Evolutionary conservation across 192 early-diverging fungal genomes (phyloP).

Genomic region (Hyaloraphidium curvatum): DNA sequence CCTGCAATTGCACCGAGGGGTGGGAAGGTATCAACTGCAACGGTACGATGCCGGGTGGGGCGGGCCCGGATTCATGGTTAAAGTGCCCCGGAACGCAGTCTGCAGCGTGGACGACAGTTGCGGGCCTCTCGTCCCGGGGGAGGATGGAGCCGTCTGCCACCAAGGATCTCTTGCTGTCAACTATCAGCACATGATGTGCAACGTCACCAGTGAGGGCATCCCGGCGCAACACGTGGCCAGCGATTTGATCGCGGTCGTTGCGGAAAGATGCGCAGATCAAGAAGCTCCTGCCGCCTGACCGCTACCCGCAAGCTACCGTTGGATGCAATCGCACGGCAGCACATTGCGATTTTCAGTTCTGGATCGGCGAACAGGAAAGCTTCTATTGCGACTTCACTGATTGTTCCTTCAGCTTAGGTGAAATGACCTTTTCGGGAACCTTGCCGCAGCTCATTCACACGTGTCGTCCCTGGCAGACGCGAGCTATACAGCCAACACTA

Average conservation of each 20-base stretch:
- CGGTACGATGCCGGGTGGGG: constrained; percentile 15
- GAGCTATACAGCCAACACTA: constrained; percentile 28
- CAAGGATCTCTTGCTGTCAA: constrained; percentile 12
- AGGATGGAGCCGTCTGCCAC: constrained; percentile 13
- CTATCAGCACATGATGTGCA: constrained; percentile 16
- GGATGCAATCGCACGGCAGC: constrained; percentile 32
- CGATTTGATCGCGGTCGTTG: background rate
- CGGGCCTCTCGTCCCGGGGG: constrained; percentile 6
- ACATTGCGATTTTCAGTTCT: constrained; percentile 65
- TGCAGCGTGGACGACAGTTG: constrained; percentile 18
- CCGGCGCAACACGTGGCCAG: background rate
- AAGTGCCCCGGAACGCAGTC: constrained; percentile 6
- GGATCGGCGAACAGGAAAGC: constrained; percentile 68
- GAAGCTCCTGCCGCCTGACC: constrained; percentile 23
- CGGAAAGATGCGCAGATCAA: constrained; percentile 13
- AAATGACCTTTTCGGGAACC: background rate
- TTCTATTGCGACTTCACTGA: constrained; percentile 71
- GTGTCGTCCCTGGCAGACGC: constrained; percentile 12
- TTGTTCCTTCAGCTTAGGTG: constrained; percentile 48
- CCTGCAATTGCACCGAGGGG: constrained; percentile 58
- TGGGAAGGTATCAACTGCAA: constrained; percentile 95
- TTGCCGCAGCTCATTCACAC: background rate
- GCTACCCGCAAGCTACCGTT: constrained; percentile 60
- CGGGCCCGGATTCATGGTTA: background rate
- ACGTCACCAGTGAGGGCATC: constrained; percentile 17